Conservation (phyloP, 371 early-diverging fungal species). For the Mucor indicus region DNA sequence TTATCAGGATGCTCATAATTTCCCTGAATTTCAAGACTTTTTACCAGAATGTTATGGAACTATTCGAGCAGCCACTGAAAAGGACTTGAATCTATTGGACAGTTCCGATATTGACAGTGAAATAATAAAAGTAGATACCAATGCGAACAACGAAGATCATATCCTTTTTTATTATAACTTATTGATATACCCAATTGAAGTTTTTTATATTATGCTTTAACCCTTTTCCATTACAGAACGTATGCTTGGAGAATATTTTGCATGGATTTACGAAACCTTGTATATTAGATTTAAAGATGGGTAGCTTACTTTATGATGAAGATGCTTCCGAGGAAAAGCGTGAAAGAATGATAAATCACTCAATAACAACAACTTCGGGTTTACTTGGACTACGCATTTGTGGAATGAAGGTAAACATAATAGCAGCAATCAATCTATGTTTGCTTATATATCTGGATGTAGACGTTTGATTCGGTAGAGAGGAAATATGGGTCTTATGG, state of each 20-base stretch:
- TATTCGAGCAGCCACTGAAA: constrained; percentile 41
- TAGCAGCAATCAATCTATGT: not conserved
- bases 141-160: constrained; percentile 17
- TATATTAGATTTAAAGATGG: constrained; percentile 80
- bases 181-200: not conserved
- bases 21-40: constrained; percentile 58
- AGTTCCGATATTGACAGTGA: constrained; percentile 3
- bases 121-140: constrained; percentile 5
- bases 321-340: constrained; percentile 62
- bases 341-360: constrained; percentile 53
- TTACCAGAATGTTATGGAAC: constrained; percentile 72
- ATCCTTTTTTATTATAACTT: constrained; percentile 41
- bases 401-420: constrained; percentile 56
- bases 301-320: constrained; percentile 60
- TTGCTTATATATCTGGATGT: not conserved
- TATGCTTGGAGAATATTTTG: constrained; percentile 76
- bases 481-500: constrained; percentile 37
- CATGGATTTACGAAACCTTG: constrained; percentile 67
- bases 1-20: constrained; percentile 56
- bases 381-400: constrained; percentile 58
- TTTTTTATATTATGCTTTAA: constrained; percentile 13
- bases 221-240: constrained; percentile 29
- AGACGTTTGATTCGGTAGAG: constrained; percentile 44
- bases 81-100: constrained; percentile 25
- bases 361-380: constrained; percentile 57